Conservation (phyloP, 1,284 basidiomycete species). For the Marasmius sp. region DNA sequence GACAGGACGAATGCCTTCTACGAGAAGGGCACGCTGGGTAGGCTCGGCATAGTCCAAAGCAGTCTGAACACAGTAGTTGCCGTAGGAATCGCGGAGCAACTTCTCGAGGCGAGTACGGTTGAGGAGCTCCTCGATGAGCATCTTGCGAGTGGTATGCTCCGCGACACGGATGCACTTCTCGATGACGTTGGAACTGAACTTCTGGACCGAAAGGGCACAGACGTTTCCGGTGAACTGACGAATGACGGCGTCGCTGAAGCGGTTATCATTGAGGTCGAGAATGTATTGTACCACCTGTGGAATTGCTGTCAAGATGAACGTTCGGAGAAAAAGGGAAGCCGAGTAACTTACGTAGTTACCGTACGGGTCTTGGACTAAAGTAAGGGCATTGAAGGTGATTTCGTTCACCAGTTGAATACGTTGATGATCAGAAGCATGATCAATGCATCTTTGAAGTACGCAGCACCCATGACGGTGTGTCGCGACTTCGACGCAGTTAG, state of each 20-base stretch:
- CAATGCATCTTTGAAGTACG: constrained; percentile 97
- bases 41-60: constrained; percentile 95
- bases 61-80: constrained; percentile 96
- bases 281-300: constrained; percentile 92
- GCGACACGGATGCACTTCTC: constrained; percentile 99
- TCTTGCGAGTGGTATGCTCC: constrained; percentile 90
- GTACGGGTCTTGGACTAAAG: constrained; percentile 98
- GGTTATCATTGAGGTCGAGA: constrained; percentile 95
- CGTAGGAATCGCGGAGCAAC: constrained; percentile 91
- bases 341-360: constrained; percentile 81
- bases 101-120: constrained; percentile 96
- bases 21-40: constrained; percentile 78
- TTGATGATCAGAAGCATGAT: constrained; percentile 96
- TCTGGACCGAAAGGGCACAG: constrained; percentile 96
- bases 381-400: constrained; percentile 98
- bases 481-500: constrained; percentile 98
- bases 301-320: background rate
- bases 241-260: constrained; percentile 97
- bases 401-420: constrained; percentile 97
- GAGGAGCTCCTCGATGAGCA: constrained; percentile 93
- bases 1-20: constrained; percentile 96
- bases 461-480: constrained; percentile 99
- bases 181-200: constrained; percentile 96
- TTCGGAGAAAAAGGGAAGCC: background rate
- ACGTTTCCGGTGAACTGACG: constrained; percentile 98